Percentiles rank a stretch among this genome's conserved stretches.
Evolutionary conservation across 495 filamentous ascomycete genomes (phyloP).

Genomic region (Aspergillus sparsus): DNA sequence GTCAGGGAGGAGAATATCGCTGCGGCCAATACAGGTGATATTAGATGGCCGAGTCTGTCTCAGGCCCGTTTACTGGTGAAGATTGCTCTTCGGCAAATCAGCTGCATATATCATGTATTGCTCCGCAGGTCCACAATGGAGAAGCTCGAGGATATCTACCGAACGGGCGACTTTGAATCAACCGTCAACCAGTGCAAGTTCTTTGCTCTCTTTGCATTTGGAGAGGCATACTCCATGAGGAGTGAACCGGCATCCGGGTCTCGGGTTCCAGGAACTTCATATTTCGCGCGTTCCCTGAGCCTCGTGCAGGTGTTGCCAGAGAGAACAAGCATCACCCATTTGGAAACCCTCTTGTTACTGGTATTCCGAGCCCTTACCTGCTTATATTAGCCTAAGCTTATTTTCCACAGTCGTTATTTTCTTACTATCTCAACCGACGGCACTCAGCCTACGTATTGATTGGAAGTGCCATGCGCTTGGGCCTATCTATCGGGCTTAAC

Average conservation of each 20-base stretch:
- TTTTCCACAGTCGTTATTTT: slow-evolving; percentile 40
- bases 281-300: slow-evolving; percentile 46
- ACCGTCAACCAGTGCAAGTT: slow-evolving; percentile 45
- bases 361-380: slow-evolving; percentile 19
- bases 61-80: slow-evolving; percentile 45
- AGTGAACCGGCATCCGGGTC: slow-evolving; percentile 38
- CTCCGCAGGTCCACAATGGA: slow-evolving; percentile 46
- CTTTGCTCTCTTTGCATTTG: slow-evolving; percentile 48
- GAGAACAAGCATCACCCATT: slow-evolving; percentile 43
- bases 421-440: slow-evolving; percentile 48
- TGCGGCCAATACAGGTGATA: slow-evolving; percentile 34
- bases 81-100: slow-evolving; percentile 45
- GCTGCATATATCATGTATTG: slow-evolving; percentile 44
- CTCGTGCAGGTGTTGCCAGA: slow-evolving; percentile 45
- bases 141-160: slow-evolving; percentile 47
- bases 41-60: slow-evolving; percentile 43
- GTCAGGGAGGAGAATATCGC: slow-evolving; percentile 40
- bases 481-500: slow-evolving; percentile 46
- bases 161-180: slow-evolving; percentile 37
- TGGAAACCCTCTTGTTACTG: slow-evolving; percentile 43
- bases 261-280: slow-evolving; percentile 44
- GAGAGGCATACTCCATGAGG: slow-evolving; percentile 45
- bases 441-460: slow-evolving; percentile 46
- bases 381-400: background rate
- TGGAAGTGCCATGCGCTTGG: slow-evolving; percentile 46